Evolutionary conservation across 345 rosid genomes (phyloP).

Genomic region (Arabis hirsuta): DNA sequence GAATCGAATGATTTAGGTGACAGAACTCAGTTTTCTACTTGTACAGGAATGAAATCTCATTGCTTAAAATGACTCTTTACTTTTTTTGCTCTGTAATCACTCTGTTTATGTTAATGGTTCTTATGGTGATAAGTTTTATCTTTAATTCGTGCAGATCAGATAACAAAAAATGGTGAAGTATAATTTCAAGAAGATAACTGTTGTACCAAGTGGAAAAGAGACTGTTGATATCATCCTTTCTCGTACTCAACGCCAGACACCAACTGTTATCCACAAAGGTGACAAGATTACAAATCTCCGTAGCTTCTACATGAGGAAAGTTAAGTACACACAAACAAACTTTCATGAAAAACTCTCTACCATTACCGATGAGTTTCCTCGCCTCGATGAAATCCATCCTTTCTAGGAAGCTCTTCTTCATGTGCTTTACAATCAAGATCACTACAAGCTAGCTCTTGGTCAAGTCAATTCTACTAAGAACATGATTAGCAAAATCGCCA

Average conservation of each 20-base stretch:
- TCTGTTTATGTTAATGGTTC: neutral
- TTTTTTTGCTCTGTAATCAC: neutral
- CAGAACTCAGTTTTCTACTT: too few relatives aligned
- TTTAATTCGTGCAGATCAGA: neutral
- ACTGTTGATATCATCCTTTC: slow-evolving; percentile 60
- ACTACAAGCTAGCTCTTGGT: slow-evolving; percentile 66
- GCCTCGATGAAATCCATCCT: slow-evolving; percentile 61
- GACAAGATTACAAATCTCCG: slow-evolving; percentile 57
- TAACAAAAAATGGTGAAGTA: slow-evolving; percentile 53
- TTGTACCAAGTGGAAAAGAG: slow-evolving; percentile 63
- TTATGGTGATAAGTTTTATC: neutral
- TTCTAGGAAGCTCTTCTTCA: slow-evolving; percentile 64
- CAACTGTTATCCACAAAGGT: slow-evolving; percentile 66
- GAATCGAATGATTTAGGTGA: neutral
- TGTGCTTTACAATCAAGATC: slow-evolving; percentile 65
- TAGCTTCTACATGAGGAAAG: slow-evolving; percentile 68
- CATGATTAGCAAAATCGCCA: slow-evolving; percentile 55
- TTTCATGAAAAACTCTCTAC: slow-evolving; percentile 60
- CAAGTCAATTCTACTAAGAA: slow-evolving; percentile 61
- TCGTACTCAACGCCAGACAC: slow-evolving; percentile 68
- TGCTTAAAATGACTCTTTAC: too few relatives aligned
- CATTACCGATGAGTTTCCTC: slow-evolving; percentile 64
- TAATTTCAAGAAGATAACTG: slow-evolving; percentile 68
- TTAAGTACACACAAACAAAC: slow-evolving; percentile 59
- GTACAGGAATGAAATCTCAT: too few relatives aligned